Evolutionary conservation across 805 yeast genomes (phyloP).

Genomic region (Kuraishia capsulata): DNA sequence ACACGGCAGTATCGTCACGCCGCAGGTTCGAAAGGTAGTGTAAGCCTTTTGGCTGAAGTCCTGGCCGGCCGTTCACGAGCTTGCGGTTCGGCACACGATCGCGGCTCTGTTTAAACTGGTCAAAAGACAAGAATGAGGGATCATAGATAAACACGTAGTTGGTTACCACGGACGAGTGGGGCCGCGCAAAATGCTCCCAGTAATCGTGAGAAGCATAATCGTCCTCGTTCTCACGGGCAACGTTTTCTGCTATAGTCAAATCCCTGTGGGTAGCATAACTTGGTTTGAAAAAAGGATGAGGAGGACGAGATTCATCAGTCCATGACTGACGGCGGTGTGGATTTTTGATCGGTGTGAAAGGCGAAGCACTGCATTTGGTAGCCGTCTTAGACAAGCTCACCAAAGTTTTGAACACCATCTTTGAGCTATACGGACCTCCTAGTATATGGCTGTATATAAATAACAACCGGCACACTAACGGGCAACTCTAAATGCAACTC

Average conservation of each 20-base stretch:
- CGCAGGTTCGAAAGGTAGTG: not conserved
- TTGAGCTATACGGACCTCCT: not conserved
- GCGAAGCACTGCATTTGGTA: slow-evolving; percentile 4
- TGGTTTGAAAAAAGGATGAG: slow-evolving; percentile 25
- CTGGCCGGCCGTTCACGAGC: not conserved
- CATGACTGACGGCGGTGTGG: slow-evolving; percentile 2
- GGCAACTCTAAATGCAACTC: too few relatives aligned
- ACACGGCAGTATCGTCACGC: not conserved
- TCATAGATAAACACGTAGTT: not conserved
- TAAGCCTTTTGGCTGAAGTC: not conserved
- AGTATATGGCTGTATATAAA: not conserved
- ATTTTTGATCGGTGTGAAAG: slow-evolving; percentile 7
- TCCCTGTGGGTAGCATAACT: slow-evolving; percentile 21
- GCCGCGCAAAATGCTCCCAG: not conserved
- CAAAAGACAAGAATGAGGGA: not conserved
- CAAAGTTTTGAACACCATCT: slow-evolving; percentile 20
- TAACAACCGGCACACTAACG: too few relatives aligned
- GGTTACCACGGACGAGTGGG: not conserved
- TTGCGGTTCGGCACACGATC: not conserved
- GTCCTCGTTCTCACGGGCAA: slow-evolving; percentile 12
- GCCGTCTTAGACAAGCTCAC: slow-evolving; percentile 15
- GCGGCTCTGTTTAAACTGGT: not conserved
- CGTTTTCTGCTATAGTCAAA: slow-evolving; percentile 17
- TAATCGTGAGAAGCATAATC: not conserved
- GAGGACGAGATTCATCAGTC: not conserved